Evolutionary conservation across 2,329 filamentous ascomycete genomes (phyloP), one percentile per base, ranked within the genome.

Genomic region (Aspergillus vadensis): DNA sequence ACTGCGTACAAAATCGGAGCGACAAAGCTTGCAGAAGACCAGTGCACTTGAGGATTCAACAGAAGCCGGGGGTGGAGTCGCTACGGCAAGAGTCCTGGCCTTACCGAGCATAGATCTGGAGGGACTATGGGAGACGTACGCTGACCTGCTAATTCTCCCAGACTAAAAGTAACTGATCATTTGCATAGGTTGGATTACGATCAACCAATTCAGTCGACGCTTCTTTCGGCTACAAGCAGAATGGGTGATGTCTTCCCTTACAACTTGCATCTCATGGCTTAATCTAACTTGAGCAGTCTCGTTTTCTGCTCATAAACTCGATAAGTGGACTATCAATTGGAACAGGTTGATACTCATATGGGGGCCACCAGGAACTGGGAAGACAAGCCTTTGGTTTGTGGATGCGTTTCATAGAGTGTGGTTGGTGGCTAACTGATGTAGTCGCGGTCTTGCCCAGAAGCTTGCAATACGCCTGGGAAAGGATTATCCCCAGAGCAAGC

Each of bases 361-460:
- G 77, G 94, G 94, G 0, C 93, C 94, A 5, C 94, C 94, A 2
- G 94, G 94, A 74, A 98, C 94, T 12, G 94, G 94, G 72, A 97
- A 98, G 82, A 97, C 93, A 68, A 68, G 65, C 32, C 32, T 70
- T 3, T 68, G 65, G 59, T 65, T 59, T 17, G 65, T 62, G 8
- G 17, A 17, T 50, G 19, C 48, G 23, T 5, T 30, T 5, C 9
- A 23, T 41, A 7, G 14, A 6, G 9, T 23, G n/a, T 15, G 10
- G 39, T 32, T 15, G 2, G 17, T n/a, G 25, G 32, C 53, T 64
- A 39, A 64, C 14, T 25, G 27, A 21, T 25, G 7, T 52, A 76
- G 74, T 57, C 77, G 79, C 23, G 80, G 76, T 2, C 69, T 83
- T 10, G 77, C 80, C 2, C 81, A 84, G 62, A 82, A 82, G 64